Evolutionary conservation across 1,284 basidiomycete species (phyloP), one percentile per base, ranked within the genome.

Genomic region (Mycena citricolor): DNA sequence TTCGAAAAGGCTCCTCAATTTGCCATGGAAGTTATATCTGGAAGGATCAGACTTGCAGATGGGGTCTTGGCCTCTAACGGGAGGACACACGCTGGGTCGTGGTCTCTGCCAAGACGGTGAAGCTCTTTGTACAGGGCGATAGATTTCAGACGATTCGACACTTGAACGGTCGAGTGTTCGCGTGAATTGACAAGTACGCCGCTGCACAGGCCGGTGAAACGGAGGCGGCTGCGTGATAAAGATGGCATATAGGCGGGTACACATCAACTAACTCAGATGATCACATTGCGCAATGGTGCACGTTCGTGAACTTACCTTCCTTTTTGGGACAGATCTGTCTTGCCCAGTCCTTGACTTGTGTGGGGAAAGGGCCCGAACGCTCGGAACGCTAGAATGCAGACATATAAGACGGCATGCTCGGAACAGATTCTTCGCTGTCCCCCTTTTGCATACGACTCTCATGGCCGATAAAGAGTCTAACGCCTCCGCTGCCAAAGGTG

Each of bases 51-150:
- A n/a, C 8, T 11, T 13, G 20, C 36, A 13, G 23, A 26, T 47
- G 46, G 38, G 47, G 44, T 23, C 32, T 21, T 17, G 34, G 32
- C 42, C 43, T 39, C 39, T 49, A 54, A 43, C 47, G 39, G 50
- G 51, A 33, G 21, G 49, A 73, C 81, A 59, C 55, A 89, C 86
- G 76, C 74, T 33, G 85, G 78, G 57, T 89, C 86, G 54, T 90
- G 89, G 42, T 90, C 86, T 42, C 82, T 74, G 4, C 87, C 87
- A 1, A 90, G 73, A 41, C 84, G 73, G 54, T 84, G 81, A 8
- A 90, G 72, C 56, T 90, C 85, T 59, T 89, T 90, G 68, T 90
- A 90, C 16, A 90, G 66, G 0, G 79, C 71, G 4, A 87, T 65
- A 3, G 79, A 85, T 25, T 86, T 76, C 26, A 78, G 61, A 17